Evolutionary conservation across 2,329 filamentous ascomycete species (phyloP).

Genomic region (Phialocephala sp.): DNA sequence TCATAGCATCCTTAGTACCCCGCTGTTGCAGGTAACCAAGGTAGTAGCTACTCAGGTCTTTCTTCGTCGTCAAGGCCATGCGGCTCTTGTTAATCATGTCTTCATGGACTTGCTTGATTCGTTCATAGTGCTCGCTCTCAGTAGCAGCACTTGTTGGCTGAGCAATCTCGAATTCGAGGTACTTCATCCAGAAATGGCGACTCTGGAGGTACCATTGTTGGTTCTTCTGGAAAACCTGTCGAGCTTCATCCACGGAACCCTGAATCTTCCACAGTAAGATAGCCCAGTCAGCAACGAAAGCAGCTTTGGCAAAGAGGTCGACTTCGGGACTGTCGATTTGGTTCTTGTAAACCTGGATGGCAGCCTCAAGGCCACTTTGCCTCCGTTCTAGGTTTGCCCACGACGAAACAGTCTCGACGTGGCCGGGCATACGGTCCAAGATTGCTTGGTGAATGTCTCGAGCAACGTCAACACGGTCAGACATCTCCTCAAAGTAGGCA

Average conservation of each 20-base stretch:
- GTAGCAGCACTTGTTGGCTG: constrained; percentile 73
- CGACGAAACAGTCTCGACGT: constrained; percentile 86
- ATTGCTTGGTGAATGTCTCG: constrained; percentile 86
- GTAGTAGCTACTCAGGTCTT: constrained; percentile 78
- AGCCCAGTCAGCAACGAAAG: constrained; percentile 88
- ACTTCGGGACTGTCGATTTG: constrained; percentile 77
- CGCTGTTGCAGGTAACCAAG: constrained; percentile 83
- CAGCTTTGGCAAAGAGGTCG: constrained; percentile 81
- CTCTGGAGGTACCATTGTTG: constrained; percentile 85
- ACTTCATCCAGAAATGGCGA: constrained; percentile 86
- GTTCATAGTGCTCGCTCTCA: constrained; percentile 69
- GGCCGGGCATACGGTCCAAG: constrained; percentile 75
- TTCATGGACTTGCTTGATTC: constrained; percentile 81
- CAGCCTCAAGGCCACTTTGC: constrained; percentile 81
- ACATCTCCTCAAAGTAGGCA: constrained; percentile 92
- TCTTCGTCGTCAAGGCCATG: constrained; percentile 70
- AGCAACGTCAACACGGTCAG: constrained; percentile 76
- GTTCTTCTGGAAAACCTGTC: constrained; percentile 82
- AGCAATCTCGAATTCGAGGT: constrained; percentile 85
- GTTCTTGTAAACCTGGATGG: constrained; percentile 80
- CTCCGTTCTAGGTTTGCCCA: constrained; percentile 87
- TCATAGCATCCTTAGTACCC: constrained; percentile 82
- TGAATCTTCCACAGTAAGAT: constrained; percentile 86
- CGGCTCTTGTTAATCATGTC: constrained; percentile 76
- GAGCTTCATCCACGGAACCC: constrained; percentile 79